Percentiles rank a stretch among this genome's conserved stretches.
Conservation (phyloP, 495 filamentous ascomycete genomes). For the Tuber aestivum region DNA sequence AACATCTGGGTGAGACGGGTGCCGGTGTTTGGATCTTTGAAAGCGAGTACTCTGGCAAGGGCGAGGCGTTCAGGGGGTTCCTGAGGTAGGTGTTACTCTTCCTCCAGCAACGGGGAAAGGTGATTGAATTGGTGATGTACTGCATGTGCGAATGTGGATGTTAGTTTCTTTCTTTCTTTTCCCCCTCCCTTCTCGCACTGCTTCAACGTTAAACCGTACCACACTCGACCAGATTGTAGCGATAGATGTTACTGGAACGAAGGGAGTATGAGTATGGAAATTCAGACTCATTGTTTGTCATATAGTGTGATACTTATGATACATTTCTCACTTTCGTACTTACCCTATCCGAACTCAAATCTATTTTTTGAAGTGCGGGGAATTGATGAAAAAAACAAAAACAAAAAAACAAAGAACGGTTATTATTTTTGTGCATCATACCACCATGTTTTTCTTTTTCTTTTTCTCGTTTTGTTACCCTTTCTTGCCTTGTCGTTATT, state of each 20-base stretch:
- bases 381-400: no score
- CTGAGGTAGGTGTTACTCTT: conserved; percentile 20
- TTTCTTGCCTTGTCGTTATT: background rate
- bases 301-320: background rate
- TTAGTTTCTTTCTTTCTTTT: background rate
- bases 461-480: background rate
- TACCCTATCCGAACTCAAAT: background rate
- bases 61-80: conserved; percentile 27
- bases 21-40: conserved; percentile 40
- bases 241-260: background rate
- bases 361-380: background rate
- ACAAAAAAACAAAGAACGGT: no score
- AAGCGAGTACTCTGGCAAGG: conserved; percentile 12
- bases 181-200: background rate
- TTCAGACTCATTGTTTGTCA: background rate
- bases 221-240: background rate
- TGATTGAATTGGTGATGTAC: background rate
- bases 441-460: background rate
- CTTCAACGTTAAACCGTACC: background rate
- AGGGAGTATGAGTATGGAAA: background rate
- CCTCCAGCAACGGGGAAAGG: background rate
- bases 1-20: conserved; percentile 18
- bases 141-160: background rate
- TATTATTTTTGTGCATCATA: no score
- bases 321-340: background rate